Conservation (phyloP, 116 monocot genomes). For the Phalaenopsis hybrid region DNA sequence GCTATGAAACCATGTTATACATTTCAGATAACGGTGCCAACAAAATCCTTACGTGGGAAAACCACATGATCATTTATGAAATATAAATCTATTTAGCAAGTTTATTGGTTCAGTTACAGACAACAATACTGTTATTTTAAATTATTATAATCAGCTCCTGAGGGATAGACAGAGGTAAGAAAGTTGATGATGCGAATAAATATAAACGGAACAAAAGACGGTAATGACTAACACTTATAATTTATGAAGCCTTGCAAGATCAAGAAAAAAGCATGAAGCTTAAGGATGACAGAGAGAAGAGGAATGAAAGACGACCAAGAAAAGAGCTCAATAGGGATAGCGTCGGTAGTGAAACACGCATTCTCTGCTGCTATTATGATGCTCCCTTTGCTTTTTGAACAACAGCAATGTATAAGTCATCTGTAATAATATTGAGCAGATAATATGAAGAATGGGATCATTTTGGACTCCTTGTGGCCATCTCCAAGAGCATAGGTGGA, state of each 20-base stretch:
- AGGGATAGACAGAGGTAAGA: background rate
- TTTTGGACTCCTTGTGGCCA: no score
- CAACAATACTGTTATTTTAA: background rate
- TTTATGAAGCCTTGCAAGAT: background rate
- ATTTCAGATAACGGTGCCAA: no score
- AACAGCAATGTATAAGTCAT: background rate
- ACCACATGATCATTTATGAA: no score
- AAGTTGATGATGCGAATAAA: background rate
- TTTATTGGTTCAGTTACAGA: no score
- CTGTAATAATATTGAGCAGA: no score
- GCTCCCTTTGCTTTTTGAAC: background rate
- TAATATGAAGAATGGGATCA: no score
- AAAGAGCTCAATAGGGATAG: background rate
- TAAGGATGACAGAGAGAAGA: background rate
- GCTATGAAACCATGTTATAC: no score
- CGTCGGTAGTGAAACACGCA: background rate
- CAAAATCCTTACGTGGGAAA: no score
- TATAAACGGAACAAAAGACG: background rate
- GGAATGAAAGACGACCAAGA: background rate
- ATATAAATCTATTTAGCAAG: no score
- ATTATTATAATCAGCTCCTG: background rate
- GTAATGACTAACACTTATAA: background rate
- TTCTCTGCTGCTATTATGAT: background rate
- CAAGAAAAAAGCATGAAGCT: background rate
- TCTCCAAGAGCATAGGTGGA: no score